Conservation (phyloP, 768 basidiomycete species). For the Boletus speciosus region DNA sequence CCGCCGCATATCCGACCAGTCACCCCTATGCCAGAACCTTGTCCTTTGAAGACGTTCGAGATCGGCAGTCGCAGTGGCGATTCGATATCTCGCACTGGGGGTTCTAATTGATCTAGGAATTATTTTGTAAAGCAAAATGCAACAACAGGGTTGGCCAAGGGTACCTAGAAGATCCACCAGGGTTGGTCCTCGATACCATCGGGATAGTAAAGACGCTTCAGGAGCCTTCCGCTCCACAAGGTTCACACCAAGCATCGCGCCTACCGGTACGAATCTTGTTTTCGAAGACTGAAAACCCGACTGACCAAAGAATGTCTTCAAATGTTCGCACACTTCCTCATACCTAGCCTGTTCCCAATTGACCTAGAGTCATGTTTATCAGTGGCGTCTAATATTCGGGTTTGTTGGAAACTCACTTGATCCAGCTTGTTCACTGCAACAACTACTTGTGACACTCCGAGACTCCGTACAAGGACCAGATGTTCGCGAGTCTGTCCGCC, state of each 20-base stretch:
- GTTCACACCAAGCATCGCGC: slow-evolving; percentile 88
- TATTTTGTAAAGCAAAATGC: not conserved
- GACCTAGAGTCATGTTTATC: slow-evolving; percentile 51
- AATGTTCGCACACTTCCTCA: slow-evolving; percentile 70
- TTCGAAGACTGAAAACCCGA: slow-evolving; percentile 82
- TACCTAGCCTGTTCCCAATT: slow-evolving; percentile 81
- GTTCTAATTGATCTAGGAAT: slow-evolving; percentile 68
- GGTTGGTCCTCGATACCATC: slow-evolving; percentile 87
- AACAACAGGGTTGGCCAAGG: not conserved
- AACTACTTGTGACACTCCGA: slow-evolving; percentile 88
- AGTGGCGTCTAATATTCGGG: not conserved
- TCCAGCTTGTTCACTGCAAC: slow-evolving; percentile 96
- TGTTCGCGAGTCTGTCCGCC: slow-evolving; percentile 97
- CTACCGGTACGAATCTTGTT: slow-evolving; percentile 83
- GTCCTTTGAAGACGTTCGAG: slow-evolving; percentile 92
- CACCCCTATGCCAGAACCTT: slow-evolving; percentile 72
- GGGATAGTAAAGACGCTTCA: slow-evolving; percentile 43
- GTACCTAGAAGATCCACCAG: slow-evolving; percentile 80
- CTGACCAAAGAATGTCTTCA: slow-evolving; percentile 81
- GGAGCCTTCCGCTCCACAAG: slow-evolving; percentile 51
- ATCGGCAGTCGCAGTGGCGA: slow-evolving; percentile 83
- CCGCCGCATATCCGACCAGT: slow-evolving; percentile 85
- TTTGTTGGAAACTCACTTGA: slow-evolving; percentile 47
- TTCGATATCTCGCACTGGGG: slow-evolving; percentile 72
- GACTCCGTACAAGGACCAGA: slow-evolving; percentile 82